Evolutionary conservation across 176 grass and related monocot species (phyloP).

Genomic region (Tillandsia fasciculata): DNA sequence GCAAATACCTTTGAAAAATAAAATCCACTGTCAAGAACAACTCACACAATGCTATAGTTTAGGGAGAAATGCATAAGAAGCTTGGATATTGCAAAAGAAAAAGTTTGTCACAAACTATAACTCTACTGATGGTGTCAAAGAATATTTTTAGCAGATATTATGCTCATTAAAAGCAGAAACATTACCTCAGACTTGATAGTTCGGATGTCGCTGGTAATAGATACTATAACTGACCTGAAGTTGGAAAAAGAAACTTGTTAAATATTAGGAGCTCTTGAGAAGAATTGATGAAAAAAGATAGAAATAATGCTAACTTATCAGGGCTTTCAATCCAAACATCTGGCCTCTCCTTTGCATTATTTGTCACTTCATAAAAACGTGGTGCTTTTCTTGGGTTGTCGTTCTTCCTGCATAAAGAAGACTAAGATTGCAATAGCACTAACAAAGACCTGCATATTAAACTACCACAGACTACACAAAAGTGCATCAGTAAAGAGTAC

Average conservation of each 20-base stretch:
- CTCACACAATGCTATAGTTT: background rate
- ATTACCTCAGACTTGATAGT: constrained; percentile 93
- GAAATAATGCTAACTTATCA: constrained; percentile 64
- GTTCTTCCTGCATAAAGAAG: constrained; percentile 54
- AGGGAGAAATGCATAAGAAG: constrained; percentile 20
- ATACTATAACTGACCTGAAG: constrained; percentile 78
- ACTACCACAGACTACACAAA: no score
- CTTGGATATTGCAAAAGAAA: constrained; percentile 14
- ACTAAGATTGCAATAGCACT: background rate
- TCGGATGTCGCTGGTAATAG: constrained; percentile 93
- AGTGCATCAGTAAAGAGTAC: no score
- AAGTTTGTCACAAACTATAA: constrained; percentile 5
- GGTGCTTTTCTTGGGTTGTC: constrained; percentile 69
- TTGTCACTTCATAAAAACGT: constrained; percentile 91
- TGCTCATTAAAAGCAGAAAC: background rate
- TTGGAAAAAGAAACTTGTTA: constrained; percentile 35
- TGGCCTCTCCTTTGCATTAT: constrained; percentile 91
- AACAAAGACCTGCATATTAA: no score
- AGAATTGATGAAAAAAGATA: constrained; percentile 14
- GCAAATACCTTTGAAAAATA: constrained; percentile 65
- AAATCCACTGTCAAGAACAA: constrained; percentile 24
- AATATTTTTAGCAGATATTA: background rate
- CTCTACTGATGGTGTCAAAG: background rate
- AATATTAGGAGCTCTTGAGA: constrained; percentile 18
- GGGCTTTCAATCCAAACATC: constrained; percentile 98